Evolutionary conservation across 495 filamentous ascomycete species (phyloP), one percentile per base, ranked within the genome.

Genomic region (Staphylotrichum tortipilum): DNA sequence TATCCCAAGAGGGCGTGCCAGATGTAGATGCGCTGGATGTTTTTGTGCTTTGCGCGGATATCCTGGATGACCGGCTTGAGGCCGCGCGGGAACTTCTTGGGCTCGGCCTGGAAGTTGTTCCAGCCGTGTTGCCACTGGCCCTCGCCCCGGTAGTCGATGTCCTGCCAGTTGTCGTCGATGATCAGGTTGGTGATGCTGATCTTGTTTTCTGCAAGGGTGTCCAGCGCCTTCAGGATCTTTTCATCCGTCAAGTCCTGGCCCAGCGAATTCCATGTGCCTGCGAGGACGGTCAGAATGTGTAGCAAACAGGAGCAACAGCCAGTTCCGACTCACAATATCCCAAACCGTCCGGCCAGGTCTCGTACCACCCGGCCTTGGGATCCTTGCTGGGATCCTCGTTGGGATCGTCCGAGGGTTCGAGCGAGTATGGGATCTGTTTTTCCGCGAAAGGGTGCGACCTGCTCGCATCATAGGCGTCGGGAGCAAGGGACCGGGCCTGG

Each of bases 1-100:
- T 97, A 97, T 8, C 92, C 90, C 14, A 94, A 64, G n/a, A 96
- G 71, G 3, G 92, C 86, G 70, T 98, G 92, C 92, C 92, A 98
- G 10, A 98, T 90, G 14, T 85, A 88, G 28, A 98, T 76, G 58
- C 95, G 83, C 53, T 83, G 73, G 39, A 98, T 86, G 49, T 80
- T 81, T 14, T 80, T 80, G 59, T 88, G 80, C 37, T 74, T 75
- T 24, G 73, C 70, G 8, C 87, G 82, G 44, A 97, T 89, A 4
- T 75, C 68, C 14, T 70, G 64, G 0, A 89, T 73, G 2, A 83
- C 80, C 7, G 80, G 71, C 55, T 81, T 82, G 9, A 98, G 68
- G 2, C 92, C 92, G 7, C 73, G 67, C 0, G 92, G 92, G 50
- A 98, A 98, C 4, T 82, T 80, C 53, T 77, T 68, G 15, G 80